Conservation (phyloP, 2,329 filamentous ascomycete genomes). For the Colletotrichum viniferum region DNA sequence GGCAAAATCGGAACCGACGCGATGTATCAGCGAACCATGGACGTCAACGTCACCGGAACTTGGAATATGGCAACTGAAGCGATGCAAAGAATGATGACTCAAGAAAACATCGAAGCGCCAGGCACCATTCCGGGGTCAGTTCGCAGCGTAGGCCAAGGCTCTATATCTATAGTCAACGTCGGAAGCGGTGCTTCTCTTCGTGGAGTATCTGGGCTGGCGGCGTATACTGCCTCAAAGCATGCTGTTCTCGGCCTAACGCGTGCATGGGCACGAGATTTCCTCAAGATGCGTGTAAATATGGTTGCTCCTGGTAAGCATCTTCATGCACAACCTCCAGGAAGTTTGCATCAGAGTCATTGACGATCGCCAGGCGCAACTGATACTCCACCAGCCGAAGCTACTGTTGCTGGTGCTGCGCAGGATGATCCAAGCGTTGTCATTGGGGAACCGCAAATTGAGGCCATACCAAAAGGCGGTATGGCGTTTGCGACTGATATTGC, state of each 20-base stretch:
- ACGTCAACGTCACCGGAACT: background rate
- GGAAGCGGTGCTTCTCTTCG: background rate
- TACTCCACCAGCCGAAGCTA: background rate
- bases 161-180: background rate
- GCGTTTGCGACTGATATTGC: background rate
- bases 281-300: background rate
- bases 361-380: background rate
- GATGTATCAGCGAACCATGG: background rate
- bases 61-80: background rate
- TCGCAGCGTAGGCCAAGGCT: background rate
- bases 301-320: background rate
- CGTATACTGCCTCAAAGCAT: background rate
- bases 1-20: slow-evolving; percentile 11
- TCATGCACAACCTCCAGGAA: background rate
- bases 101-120: background rate
- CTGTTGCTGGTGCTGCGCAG: background rate
- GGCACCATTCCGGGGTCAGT: background rate
- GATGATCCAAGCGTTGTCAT: background rate
- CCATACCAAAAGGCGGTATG: background rate
- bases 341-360: background rate
- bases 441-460: background rate
- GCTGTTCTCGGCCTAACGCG: background rate
- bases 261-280: background rate
- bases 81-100: background rate
- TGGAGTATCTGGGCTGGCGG: background rate